phyloP scores from a whole-genome alignment of 2,329 filamentous ascomycete species.

The Fusarium subglutinans region DNA sequence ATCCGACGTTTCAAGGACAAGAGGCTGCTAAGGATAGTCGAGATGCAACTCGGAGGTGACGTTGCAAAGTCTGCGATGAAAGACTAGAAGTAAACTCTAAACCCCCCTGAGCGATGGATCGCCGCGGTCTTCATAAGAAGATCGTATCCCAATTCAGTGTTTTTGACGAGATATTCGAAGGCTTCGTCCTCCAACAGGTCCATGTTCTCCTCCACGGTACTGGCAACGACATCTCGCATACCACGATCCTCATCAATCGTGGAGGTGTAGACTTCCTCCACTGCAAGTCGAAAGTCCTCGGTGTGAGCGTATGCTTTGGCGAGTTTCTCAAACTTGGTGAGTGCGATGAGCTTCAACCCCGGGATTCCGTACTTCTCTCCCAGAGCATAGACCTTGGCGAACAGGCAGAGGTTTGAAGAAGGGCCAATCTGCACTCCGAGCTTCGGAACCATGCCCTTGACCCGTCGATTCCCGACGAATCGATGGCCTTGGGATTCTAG shows the following conservation, averaged over 20 bases:
- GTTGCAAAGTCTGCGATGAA: background rate
- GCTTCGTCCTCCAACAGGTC: fast-evolving
- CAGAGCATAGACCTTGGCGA: background rate
- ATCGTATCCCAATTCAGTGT: background rate
- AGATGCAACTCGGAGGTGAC: background rate
- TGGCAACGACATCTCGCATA: background rate
- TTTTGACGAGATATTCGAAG: background rate
- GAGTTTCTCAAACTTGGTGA: background rate
- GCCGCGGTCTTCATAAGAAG: background rate
- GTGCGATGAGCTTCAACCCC: background rate
- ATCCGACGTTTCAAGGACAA: background rate
- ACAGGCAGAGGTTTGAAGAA: background rate
- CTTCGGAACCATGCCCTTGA: background rate
- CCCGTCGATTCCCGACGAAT: background rate
- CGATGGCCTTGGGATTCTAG: fast-evolving
- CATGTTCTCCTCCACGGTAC: fast-evolving
- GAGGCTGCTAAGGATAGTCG: background rate
- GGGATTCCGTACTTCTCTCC: conserved; percentile 3
- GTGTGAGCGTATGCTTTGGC: background rate
- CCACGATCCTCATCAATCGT: background rate
- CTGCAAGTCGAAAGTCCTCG: background rate
- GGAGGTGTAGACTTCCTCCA: background rate
- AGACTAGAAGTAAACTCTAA: too few species aligned
- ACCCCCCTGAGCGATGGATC: too few species aligned
- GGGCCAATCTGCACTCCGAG: background rate